Evolutionary conservation across 2,329 filamentous ascomycete genomes (phyloP).

Genomic region (Ophiostoma angusticollis): DNA sequence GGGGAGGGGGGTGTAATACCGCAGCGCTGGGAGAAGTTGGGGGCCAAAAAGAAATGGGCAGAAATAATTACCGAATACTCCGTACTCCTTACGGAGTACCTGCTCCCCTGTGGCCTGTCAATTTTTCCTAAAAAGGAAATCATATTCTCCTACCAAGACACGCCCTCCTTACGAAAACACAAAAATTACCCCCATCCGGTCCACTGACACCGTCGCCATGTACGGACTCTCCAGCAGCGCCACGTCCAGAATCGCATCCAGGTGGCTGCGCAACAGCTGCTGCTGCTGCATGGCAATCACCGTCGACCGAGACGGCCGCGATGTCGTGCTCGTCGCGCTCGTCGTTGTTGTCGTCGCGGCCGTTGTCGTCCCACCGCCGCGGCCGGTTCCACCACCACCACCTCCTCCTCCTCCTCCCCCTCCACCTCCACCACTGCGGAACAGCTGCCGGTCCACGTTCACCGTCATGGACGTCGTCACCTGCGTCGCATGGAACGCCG

Average conservation of each 20-base stretch:
- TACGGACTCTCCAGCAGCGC: conserved; percentile 82
- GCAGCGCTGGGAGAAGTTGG: too few relatives aligned
- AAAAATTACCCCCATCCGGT: conserved; percentile 80
- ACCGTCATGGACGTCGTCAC: conserved; percentile 50
- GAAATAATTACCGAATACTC: too few relatives aligned
- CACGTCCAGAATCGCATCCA: conserved; percentile 80
- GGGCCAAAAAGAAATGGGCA: too few relatives aligned
- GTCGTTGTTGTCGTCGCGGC: conserved; percentile 2
- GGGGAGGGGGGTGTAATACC: too few relatives aligned
- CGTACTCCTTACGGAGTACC: too few relatives aligned
- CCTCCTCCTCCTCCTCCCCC: too few relatives aligned
- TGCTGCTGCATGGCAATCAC: conserved; percentile 84
- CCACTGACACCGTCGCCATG: conserved; percentile 82
- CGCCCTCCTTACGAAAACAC: conserved; percentile 43
- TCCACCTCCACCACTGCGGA: conserved; percentile 19
- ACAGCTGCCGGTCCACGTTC: conserved; percentile 48
- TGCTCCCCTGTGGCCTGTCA: too few relatives aligned
- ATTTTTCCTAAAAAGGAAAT: background rate
- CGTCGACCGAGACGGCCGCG: conserved; percentile 55
- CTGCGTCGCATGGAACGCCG: conserved; percentile 56
- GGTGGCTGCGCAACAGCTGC: conserved; percentile 68
- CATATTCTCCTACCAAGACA: background rate
- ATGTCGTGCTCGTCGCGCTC: conserved; percentile 18
- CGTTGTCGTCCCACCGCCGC: conserved; percentile 20
- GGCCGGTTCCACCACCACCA: too few relatives aligned